These are phyloP conservation scores for Pulveroboletus sp. DNA, from an alignment of 768 basidiomycete genomes.

Conservation along the genomic window DNA sequence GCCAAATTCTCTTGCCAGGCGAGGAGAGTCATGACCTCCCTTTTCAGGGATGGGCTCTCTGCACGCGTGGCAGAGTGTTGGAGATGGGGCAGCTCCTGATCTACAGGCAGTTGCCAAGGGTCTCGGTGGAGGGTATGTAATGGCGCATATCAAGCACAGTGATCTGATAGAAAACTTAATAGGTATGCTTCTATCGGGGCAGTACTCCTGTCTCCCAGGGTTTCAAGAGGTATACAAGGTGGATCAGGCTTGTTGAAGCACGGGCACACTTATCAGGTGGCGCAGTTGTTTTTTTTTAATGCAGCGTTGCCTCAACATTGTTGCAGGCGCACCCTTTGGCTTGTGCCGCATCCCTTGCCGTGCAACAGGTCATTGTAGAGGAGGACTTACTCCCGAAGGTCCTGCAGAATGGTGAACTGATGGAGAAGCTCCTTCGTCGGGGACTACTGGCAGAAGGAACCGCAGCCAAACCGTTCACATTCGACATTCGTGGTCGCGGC, in stretches of 20 bases:
- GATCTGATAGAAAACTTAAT: constrained; percentile 7
- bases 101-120: constrained; percentile 89
- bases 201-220: constrained; percentile 65
- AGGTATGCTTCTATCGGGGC: constrained; percentile 84
- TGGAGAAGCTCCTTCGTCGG: constrained; percentile 52
- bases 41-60: constrained; percentile 75
- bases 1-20: constrained; percentile 26
- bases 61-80: constrained; percentile 83
- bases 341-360: constrained; percentile 77
- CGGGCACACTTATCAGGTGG: constrained; percentile 81
- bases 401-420: constrained; percentile 54
- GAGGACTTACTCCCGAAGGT: constrained; percentile 71
- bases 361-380: constrained; percentile 65
- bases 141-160: not conserved
- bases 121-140: constrained; percentile 75
- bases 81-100: constrained; percentile 75
- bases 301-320: constrained; percentile 3
- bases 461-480: constrained; percentile 60
- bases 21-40: not conserved
- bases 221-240: constrained; percentile 65
- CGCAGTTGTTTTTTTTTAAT: not conserved
- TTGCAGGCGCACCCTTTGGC: constrained; percentile 66
- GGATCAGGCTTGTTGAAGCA: constrained; percentile 76
- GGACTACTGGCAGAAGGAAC: constrained; percentile 53
- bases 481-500: constrained; percentile 81